Conservation (phyloP, 2,329 filamentous ascomycete genomes). For the Colletotrichum liaoningense region DNA sequence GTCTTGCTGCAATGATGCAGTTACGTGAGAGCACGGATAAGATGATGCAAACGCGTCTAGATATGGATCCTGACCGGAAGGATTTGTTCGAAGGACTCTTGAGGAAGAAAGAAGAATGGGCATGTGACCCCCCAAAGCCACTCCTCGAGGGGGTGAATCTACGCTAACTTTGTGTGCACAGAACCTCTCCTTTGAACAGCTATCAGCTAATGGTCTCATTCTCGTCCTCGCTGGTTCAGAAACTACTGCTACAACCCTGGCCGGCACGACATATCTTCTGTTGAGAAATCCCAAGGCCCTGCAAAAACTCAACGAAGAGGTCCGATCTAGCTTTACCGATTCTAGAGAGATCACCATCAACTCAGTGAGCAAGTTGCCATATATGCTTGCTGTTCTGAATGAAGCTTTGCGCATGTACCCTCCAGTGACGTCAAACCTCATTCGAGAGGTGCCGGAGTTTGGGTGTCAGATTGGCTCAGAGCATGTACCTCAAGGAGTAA, state of each 20-base stretch:
- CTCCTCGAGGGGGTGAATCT: fast-evolving
- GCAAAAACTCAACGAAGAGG: slow-evolving; percentile 48
- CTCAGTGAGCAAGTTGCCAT: slow-evolving; percentile 45
- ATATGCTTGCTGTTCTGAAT: slow-evolving; percentile 54
- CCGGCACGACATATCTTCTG: slow-evolving; percentile 54
- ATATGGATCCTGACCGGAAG: slow-evolving; percentile 2
- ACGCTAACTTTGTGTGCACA: background rate
- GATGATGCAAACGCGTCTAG: slow-evolving; percentile 14
- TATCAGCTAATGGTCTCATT: slow-evolving; percentile 33
- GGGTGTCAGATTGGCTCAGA: slow-evolving; percentile 45
- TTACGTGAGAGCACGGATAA: background rate
- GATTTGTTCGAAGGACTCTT: slow-evolving; percentile 37
- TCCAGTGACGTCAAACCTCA: slow-evolving; percentile 38
- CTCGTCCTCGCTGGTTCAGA: slow-evolving; percentile 53
- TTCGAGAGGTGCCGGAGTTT: slow-evolving; percentile 42
- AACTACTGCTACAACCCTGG: slow-evolving; percentile 57
- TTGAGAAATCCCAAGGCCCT: slow-evolving; percentile 43
- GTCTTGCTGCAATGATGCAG: background rate
- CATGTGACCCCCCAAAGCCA: background rate
- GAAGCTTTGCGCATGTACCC: slow-evolving; percentile 55
- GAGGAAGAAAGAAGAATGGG: slow-evolving; percentile 30
- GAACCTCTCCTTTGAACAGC: slow-evolving; percentile 18
- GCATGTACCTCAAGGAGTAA: slow-evolving; percentile 48
- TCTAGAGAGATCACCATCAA: slow-evolving; percentile 52
- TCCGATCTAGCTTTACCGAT: slow-evolving; percentile 49